phyloP scores from a whole-genome alignment of 768 basidiomycete genomes.

The Tricholoma furcatifolium region DNA sequence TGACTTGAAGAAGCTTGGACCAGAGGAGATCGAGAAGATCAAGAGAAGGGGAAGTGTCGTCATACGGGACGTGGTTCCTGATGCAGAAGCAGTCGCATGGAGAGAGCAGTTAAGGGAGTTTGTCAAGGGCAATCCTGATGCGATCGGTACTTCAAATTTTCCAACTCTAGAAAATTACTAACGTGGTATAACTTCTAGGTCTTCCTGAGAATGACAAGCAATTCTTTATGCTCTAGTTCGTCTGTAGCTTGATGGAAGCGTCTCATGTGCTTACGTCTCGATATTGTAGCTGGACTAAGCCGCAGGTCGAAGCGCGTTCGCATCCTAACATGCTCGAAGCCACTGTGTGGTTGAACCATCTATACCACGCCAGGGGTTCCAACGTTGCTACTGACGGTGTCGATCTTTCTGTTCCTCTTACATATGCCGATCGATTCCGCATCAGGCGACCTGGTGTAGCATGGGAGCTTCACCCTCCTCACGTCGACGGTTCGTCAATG shows the following conservation, averaged over 20 bases:
- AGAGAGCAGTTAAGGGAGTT: conserved; percentile 55
- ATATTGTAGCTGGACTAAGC: conserved; percentile 36
- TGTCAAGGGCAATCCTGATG: conserved; percentile 53
- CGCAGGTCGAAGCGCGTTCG: conserved; percentile 67
- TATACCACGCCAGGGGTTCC: conserved; percentile 47
- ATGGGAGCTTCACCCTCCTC: conserved; percentile 50
- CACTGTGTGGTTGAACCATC: conserved; percentile 58
- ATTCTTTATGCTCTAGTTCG: conserved; percentile 73
- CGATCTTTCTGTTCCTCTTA: conserved; percentile 59
- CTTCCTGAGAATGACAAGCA: conserved; percentile 60
- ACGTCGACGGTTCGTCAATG: conserved; percentile 38
- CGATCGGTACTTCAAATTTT: conserved; percentile 40
- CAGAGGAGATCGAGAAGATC: conserved; percentile 47
- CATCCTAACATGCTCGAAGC: conserved; percentile 64
- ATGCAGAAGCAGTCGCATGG: conserved; percentile 56
- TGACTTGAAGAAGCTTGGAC: conserved; percentile 45
- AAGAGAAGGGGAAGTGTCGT: conserved; percentile 58
- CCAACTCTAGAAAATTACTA: neutral
- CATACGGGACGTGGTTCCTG: conserved; percentile 59
- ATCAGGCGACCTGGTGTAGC: conserved; percentile 64
- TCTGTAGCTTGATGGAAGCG: conserved; percentile 4
- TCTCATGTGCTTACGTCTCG: neutral
- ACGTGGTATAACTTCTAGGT: conserved; percentile 31
- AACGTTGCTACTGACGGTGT: conserved; percentile 45
- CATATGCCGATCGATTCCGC: conserved; percentile 73